Percentiles rank a stretch among this genome's conserved stretches.
These are phyloP conservation scores for Ambrosiella beaveri DNA, from an alignment of 2,329 filamentous ascomycete genomes.

Conservation along the genomic window DNA sequence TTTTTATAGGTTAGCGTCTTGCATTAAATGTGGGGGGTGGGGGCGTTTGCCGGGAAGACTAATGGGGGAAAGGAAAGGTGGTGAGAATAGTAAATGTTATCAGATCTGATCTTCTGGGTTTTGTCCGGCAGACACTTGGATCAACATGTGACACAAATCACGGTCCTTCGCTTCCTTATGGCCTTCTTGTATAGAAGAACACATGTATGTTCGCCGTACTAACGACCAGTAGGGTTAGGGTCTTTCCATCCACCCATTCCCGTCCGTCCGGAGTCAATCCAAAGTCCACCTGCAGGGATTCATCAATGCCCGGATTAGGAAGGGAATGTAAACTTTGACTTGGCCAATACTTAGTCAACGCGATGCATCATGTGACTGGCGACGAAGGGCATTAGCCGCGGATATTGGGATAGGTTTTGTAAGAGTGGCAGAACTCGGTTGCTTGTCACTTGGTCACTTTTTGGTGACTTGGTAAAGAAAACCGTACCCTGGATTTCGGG, in stretches of 20 bases:
- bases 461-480: too few species aligned
- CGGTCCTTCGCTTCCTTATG: too few species aligned
- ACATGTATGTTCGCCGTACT: neutral
- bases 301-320: neutral
- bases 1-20: neutral
- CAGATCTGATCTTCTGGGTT: too few species aligned
- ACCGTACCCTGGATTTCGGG: neutral
- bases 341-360: too few species aligned
- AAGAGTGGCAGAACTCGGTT: neutral
- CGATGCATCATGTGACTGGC: neutral
- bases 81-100: too few species aligned
- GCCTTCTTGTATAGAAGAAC: neutral
- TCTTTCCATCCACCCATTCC: neutral
- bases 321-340: neutral
- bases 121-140: too few species aligned
- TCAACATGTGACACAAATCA: too few species aligned
- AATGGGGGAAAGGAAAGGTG: neutral
- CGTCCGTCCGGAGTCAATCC: neutral
- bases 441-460: neutral
- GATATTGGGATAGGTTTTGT: neutral
- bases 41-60: neutral
- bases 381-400: neutral
- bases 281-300: neutral
- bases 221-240: neutral
- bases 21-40: neutral